Base-by-base conservation (phyloP, 768 basidiomycete species). In the Mycena vulgaris region DNA sequence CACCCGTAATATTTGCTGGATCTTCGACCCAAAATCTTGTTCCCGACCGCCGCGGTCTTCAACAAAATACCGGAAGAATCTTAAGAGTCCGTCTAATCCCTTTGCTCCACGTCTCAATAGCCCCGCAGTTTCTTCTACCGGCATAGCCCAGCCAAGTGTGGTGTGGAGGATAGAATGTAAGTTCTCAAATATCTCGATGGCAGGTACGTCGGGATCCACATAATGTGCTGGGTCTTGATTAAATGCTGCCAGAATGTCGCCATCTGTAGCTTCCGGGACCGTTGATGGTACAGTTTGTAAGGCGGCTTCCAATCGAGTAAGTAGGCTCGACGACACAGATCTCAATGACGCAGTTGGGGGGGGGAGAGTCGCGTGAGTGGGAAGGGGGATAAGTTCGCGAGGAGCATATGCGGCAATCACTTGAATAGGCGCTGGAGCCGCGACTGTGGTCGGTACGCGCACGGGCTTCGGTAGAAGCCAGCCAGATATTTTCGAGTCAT, bases 31-130 rank as follows among this genome's bases (percentile, higher is more conserved):
- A 23, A 63, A 63, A 53, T 63, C 62, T 25, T 42, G 49, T 37
- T 63, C 62, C 5, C 35, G 62, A 16, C 52, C 62, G 19, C 62
- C 62, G 37, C 62, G 62, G 49, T 63, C 17, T 27, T 52, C 11
- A 1, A 63, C 31, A 21, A 63, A 63, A 17, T 63, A 63, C 0
- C 1, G 3, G 27, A 63, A 16, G 17, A 53, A 53, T 10, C 27
- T 0, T 9, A 52, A 21, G 28, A 63, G 28, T 8, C 62, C 62
- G 23, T 63, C 62, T 14, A 63, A 13, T 0, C 62, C 62, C 25
- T 39, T 8, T 2, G n/a, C 10, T 13, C 62, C 62, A 19, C 62
- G 62, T n/a, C 49, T 37, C 62, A 63, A 40, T 14, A 63, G 19
- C 31, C n/a, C 11, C 0, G 62, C 48, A 0, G 62, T 63, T 27